phyloP scores from a whole-genome alignment of 768 basidiomycete species.

The Phlegmacium glaucopus region DNA sequence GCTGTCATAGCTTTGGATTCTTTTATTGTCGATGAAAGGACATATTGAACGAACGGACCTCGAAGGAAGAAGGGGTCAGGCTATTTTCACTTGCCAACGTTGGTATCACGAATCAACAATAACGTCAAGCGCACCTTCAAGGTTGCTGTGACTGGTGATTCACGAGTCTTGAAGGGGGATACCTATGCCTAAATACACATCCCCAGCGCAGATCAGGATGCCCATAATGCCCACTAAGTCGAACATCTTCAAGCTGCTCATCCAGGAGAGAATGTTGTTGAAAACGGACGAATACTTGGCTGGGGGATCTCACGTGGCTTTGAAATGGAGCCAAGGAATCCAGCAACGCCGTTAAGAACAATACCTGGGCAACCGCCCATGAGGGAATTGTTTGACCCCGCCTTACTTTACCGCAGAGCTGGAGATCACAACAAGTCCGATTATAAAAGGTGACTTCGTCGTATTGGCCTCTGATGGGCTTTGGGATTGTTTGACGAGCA shows the following conservation, averaged over 20 bases:
- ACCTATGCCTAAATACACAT: conserved; percentile 33
- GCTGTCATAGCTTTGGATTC: background rate
- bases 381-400: conserved; percentile 37
- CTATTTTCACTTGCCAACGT: conserved; percentile 31
- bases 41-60: conserved; percentile 3
- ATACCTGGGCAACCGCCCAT: conserved; percentile 31
- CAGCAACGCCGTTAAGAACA: conserved; percentile 30
- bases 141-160: conserved; percentile 44
- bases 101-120: conserved; percentile 45
- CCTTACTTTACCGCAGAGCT: conserved; percentile 58
- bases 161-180: conserved; percentile 31
- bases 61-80: conserved; percentile 22
- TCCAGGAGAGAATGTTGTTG: conserved; percentile 34
- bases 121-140: conserved; percentile 32
- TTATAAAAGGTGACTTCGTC: conserved; percentile 50
- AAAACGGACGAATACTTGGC: conserved; percentile 35
- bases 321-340: conserved; percentile 40
- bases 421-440: conserved; percentile 38
- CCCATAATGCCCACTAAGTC: conserved; percentile 34
- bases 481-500: conserved; percentile 51
- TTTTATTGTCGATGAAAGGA: background rate
- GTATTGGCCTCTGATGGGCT: conserved; percentile 54
- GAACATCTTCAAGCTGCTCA: conserved; percentile 34
- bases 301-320: conserved; percentile 36
- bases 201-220: conserved; percentile 40